Base-by-base conservation (phyloP, 192 early-diverging fungal genomes). In the Coemansia sp. region DNA sequence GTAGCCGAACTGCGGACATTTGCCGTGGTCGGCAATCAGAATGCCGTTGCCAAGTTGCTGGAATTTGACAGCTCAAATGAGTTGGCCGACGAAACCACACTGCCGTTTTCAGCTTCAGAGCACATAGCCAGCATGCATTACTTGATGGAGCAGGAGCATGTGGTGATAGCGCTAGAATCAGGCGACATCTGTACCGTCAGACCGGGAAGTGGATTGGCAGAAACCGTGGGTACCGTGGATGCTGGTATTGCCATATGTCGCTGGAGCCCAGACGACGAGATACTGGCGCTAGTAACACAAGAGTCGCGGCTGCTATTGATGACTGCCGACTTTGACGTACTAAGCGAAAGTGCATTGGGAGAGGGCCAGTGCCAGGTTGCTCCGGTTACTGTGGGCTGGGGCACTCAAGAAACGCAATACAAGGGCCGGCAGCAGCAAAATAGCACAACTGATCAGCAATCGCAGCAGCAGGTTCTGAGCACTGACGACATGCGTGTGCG, bases 391-490 rank as follows among this genome's bases (percentile, higher is more conserved):
- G 82, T 99, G n/a, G 96, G 96, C 37, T 99, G 96, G 96, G 96
- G 96, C 58, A 86, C 83, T 39, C 92, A 90, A 50, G 94, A 95
- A 66, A 99, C 96, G 10, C 96, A 99, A 63, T 99, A 97, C 67
- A 94, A 96, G 61, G 96, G 96, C 43, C 84, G 87, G 50, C 93
- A 96, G 65, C 53, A 74, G 19, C 89, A 88, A 12, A 18, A 6
- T 2, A 33, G 20, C 42, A 20, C 16, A 46, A 14, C 30, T 21
- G 37, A 28, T 3, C 5, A 37, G 28, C 33, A 23, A 16, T 4
- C 15, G 86, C 89, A 2, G 70, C 80, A 53, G 64, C 69, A 61
- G 82, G 78, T 51, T 55, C 61, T 70, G 49, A 54, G 55, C 0
- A 82, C 85, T 48, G 92, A 94, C 51, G 59, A 68, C 9, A 33